Evolutionary conservation across 108 stramenopile genomes (phyloP).

Genomic region (Cyclotella baltica): DNA sequence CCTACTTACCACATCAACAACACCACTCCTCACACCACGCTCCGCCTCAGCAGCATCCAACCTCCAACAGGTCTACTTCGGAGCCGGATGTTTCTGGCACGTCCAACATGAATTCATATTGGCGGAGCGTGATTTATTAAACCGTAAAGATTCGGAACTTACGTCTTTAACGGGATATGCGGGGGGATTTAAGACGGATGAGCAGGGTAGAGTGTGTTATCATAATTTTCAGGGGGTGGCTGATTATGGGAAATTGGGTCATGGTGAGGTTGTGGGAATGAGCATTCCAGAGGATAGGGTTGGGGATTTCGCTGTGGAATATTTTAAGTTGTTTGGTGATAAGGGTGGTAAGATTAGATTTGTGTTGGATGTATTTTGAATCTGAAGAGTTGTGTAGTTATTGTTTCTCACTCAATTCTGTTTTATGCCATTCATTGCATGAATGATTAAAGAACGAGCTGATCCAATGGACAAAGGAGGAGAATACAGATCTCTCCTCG

Average conservation of each 20-base stretch:
- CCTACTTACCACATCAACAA: background rate
- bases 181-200: slow-evolving; percentile 62
- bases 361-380: too few relatives aligned
- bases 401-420: slow-evolving; percentile 6
- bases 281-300: slow-evolving; percentile 69
- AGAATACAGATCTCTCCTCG: slow-evolving; percentile 83
- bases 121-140: slow-evolving; percentile 76
- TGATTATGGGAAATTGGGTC: slow-evolving; percentile 90
- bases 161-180: slow-evolving; percentile 87
- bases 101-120: slow-evolving; percentile 90
- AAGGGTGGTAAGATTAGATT: slow-evolving; percentile 66
- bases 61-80: slow-evolving; percentile 64
- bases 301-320: slow-evolving; percentile 78
- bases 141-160: slow-evolving; percentile 62
- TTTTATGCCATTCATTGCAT: slow-evolving; percentile 11
- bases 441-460: slow-evolving; percentile 60
- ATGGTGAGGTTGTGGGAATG: slow-evolving; percentile 90
- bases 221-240: slow-evolving; percentile 83
- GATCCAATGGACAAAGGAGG: slow-evolving; percentile 87
- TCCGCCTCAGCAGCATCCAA: background rate
- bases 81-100: slow-evolving; percentile 84
- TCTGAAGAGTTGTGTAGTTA: background rate
- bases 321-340: slow-evolving; percentile 81
- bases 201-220: slow-evolving; percentile 75
- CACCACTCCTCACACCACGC: background rate